Evolutionary conservation across 352 stramenopile genomes (phyloP).

Genomic region (Phytophthora sojae): DNA sequence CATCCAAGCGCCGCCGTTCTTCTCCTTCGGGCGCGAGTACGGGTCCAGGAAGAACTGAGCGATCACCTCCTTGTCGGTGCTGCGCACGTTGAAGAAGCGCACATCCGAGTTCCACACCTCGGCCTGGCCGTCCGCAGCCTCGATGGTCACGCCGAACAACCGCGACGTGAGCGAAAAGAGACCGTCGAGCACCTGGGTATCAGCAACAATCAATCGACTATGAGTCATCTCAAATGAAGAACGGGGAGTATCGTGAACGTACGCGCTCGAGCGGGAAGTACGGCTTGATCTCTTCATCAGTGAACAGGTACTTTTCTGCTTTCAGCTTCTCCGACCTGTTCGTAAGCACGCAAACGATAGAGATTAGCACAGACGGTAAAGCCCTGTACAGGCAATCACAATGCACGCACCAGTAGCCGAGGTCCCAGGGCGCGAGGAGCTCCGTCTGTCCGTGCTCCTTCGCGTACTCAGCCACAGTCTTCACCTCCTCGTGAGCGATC

Average conservation of each 20-base stretch:
- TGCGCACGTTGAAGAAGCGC: conserved; percentile 95
- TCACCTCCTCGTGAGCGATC: conserved; percentile 93
- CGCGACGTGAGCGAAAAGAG: conserved; percentile 95
- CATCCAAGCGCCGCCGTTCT: conserved; percentile 99
- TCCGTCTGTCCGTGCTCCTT: conserved; percentile 73
- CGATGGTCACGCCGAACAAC: conserved; percentile 96
- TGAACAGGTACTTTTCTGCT: conserved; percentile 95
- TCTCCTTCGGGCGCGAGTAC: conserved; percentile 97
- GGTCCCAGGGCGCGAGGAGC: conserved; percentile 94
- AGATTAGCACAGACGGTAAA: neutral
- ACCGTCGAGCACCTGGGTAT: conserved; percentile 84
- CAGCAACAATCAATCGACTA: neutral
- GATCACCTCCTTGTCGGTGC: conserved; percentile 84
- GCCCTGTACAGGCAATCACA: neutral
- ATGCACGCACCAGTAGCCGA: conserved; percentile 89
- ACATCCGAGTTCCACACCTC: conserved; percentile 97
- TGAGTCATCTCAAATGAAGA: neutral
- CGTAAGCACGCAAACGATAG: neutral
- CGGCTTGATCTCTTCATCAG: conserved; percentile 96
- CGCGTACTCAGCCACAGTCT: conserved; percentile 90
- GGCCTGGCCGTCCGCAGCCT: conserved; percentile 67
- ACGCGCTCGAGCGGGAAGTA: conserved; percentile 97
- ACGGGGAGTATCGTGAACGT: conserved; percentile 1
- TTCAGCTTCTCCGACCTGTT: conserved; percentile 93
- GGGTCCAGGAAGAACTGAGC: conserved; percentile 98